Conservation (phyloP, 208 protist species). For the Trypanosoma platydactyli region DNA sequence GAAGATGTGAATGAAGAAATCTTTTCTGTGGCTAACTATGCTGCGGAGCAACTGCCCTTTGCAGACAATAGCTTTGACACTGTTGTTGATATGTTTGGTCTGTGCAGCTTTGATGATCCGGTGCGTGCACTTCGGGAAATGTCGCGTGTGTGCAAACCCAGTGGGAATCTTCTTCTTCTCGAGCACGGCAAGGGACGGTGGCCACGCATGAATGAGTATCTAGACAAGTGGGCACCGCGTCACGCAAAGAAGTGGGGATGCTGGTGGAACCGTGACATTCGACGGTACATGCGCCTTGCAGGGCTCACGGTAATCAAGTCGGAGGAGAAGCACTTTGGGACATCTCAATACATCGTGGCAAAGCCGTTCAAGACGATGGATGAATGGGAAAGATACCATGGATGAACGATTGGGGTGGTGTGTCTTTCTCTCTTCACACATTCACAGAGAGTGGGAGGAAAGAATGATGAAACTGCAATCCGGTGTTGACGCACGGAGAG, state of each 20-base stretch:
- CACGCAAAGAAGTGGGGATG: conserved; percentile 88
- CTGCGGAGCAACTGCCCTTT: conserved; percentile 82
- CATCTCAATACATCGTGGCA: conserved; percentile 81
- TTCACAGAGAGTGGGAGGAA: not conserved
- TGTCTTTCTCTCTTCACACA: not conserved
- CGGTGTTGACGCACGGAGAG: not conserved
- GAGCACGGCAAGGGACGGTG: conserved; percentile 83
- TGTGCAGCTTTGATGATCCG: conserved; percentile 92
- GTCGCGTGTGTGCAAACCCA: conserved; percentile 88
- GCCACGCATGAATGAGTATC: conserved; percentile 70
- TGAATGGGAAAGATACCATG: conserved; percentile 51
- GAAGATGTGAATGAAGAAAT: conserved; percentile 25
- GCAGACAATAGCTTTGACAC: conserved; percentile 89
- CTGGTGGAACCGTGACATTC: conserved; percentile 91
- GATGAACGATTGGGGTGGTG: not conserved
- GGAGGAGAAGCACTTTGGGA: conserved; percentile 85
- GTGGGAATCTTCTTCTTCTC: conserved; percentile 83
- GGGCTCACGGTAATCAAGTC: conserved; percentile 65
- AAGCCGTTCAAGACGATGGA: conserved; percentile 83
- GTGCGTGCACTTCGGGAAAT: conserved; percentile 85
- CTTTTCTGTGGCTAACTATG: conserved; percentile 79
- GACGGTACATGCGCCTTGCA: conserved; percentile 62
- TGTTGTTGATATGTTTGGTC: conserved; percentile 89
- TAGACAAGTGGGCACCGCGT: conserved; percentile 81
- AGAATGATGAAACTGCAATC: not conserved